Evolutionary conservation across 371 early-diverging fungal species (phyloP).

Genomic region (Mortierella sp.): DNA sequence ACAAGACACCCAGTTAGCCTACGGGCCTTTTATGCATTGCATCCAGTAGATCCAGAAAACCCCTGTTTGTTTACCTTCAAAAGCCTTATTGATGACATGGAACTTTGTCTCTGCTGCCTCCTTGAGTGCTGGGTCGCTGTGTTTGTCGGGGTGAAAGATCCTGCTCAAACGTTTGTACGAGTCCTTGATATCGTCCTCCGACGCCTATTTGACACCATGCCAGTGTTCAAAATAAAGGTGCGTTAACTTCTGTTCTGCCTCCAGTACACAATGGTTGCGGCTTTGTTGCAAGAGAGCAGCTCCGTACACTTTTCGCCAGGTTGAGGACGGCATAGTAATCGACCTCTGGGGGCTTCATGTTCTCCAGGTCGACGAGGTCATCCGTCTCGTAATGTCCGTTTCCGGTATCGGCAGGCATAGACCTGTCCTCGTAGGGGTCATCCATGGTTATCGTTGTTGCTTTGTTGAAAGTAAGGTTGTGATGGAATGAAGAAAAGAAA

Average conservation of each 20-base stretch:
- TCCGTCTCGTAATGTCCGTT: constrained; percentile 51
- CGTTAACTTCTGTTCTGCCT: neutral
- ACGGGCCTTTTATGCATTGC: neutral
- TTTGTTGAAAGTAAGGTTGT: neutral
- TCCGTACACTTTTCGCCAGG: constrained; percentile 77
- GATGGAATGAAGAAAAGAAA: neutral
- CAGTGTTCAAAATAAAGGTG: neutral
- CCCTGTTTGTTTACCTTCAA: constrained; percentile 75
- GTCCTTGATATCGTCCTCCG: constrained; percentile 89
- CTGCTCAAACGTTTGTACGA: constrained; percentile 86
- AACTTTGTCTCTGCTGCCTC: constrained; percentile 82
- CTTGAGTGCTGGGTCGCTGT: constrained; percentile 65
- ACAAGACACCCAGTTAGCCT: neutral
- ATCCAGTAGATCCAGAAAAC: neutral
- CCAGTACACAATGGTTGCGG: neutral
- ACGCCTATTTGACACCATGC: constrained; percentile 65
- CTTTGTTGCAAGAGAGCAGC: neutral
- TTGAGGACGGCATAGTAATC: constrained; percentile 92
- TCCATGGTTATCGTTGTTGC: constrained; percentile 26
- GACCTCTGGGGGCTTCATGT: constrained; percentile 62
- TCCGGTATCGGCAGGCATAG: constrained; percentile 48
- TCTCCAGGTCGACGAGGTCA: constrained; percentile 64
- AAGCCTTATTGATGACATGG: constrained; percentile 87
- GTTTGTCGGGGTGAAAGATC: constrained; percentile 94
- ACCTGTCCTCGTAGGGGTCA: constrained; percentile 69